Percentiles rank a stretch among this genome's conserved stretches.
phyloP scores from a whole-genome alignment of 2,329 filamentous ascomycete species.

The Aureobasidium lini region DNA sequence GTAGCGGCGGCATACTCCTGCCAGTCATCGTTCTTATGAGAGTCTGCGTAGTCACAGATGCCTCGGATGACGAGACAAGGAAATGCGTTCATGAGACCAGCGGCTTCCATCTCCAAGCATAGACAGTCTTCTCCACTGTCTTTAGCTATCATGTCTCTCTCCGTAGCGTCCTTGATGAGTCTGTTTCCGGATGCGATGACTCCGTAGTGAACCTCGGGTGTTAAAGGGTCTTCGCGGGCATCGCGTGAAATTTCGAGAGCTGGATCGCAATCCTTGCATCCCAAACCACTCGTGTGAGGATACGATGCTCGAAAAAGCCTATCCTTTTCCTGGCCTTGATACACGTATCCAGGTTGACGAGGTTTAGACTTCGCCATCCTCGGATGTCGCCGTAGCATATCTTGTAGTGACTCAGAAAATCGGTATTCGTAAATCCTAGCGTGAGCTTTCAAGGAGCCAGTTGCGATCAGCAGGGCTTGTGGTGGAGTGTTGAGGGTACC shows the following conservation, averaged over 20 bases:
- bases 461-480: background rate
- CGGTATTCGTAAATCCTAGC: background rate
- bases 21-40: slow-evolving; percentile 16
- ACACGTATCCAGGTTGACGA: background rate
- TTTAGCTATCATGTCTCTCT: slow-evolving; percentile 15
- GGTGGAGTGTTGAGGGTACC: slow-evolving; percentile 4
- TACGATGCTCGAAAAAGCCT: background rate
- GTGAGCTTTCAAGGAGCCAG: background rate
- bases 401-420: background rate
- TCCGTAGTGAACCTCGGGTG: background rate
- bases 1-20: no score
- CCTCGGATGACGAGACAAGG: slow-evolving; percentile 22
- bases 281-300: background rate
- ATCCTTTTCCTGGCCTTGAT: background rate
- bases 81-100: slow-evolving; percentile 16
- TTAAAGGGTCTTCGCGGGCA: background rate
- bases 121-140: slow-evolving; percentile 13
- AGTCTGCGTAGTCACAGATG: slow-evolving; percentile 22
- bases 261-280: background rate
- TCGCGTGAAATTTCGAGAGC: no score
- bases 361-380: background rate
- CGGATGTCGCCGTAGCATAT: background rate
- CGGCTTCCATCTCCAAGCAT: slow-evolving; percentile 21
- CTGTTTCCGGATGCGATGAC: background rate
- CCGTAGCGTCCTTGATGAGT: background rate